Evolutionary conservation across 352 stramenopile species (phyloP).

Genomic region (Phytophthora constricta): DNA sequence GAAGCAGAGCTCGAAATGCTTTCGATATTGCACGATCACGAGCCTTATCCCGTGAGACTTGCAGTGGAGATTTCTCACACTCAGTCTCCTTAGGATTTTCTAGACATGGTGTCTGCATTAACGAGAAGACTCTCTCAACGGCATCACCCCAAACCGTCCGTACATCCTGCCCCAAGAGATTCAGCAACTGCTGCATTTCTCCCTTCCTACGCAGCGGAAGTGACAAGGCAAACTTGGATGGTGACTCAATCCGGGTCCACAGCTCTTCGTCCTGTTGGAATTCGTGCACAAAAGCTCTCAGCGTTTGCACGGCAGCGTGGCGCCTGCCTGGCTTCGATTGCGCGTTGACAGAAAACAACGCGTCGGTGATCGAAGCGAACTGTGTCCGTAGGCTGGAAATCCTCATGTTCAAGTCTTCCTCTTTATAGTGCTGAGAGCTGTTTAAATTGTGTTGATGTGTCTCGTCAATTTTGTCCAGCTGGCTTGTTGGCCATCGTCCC

Average conservation of each 20-base stretch:
- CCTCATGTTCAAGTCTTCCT: conserved; percentile 12
- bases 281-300: conserved; percentile 30
- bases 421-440: conserved; percentile 1
- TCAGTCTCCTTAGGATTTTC: neutral
- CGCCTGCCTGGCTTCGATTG: conserved; percentile 34
- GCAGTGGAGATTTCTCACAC: neutral
- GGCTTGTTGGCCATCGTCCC: conserved; percentile 30
- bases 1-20: neutral
- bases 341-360: conserved; percentile 38
- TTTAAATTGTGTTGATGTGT: conserved; percentile 5
- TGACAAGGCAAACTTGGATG: conserved; percentile 35
- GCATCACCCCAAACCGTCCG: conserved; percentile 37
- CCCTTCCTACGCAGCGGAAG: conserved; percentile 41
- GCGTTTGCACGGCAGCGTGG: conserved; percentile 26
- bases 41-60: conserved; percentile 12
- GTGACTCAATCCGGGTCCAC: conserved; percentile 33
- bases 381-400: conserved; percentile 32
- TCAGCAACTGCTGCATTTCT: conserved; percentile 42
- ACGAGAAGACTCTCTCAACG: conserved; percentile 33
- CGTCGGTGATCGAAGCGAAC: conserved; percentile 33
- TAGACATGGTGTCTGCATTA: conserved; percentile 29
- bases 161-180: conserved; percentile 28
- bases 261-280: conserved; percentile 30
- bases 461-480: conserved; percentile 34
- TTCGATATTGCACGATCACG: conserved; percentile 30